phyloP scores from a whole-genome alignment of 768 basidiomycete genomes.

The Amanita thiersii region DNA sequence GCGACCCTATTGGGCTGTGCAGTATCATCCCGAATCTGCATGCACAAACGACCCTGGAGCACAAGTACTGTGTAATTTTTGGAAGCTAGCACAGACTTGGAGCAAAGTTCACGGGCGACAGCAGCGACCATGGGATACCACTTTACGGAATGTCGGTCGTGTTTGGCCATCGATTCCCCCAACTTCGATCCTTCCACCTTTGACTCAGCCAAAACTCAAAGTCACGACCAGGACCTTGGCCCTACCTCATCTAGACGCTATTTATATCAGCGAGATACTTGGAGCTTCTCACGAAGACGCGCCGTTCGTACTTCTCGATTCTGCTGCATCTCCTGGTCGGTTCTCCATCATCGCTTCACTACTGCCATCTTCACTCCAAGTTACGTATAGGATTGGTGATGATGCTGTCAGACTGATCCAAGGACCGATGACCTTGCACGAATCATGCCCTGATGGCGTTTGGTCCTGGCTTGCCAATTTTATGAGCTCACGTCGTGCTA shows the following conservation, averaged over 20 bases:
- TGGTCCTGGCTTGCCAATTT: conserved; percentile 74
- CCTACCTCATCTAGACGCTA: conserved; percentile 31
- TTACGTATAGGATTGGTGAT: conserved; percentile 52
- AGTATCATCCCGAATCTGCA: conserved; percentile 85
- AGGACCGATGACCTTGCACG: conserved; percentile 23
- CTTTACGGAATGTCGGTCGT: conserved; percentile 31
- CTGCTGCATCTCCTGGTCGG: conserved; percentile 66
- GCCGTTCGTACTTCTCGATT: conserved; percentile 71
- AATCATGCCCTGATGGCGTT: conserved; percentile 40
- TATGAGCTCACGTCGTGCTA: conserved; percentile 45
- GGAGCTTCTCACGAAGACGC: conserved; percentile 48
- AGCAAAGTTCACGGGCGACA: conserved; percentile 27
- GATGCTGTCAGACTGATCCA: conserved; percentile 33
- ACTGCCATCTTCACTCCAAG: conserved; percentile 41
- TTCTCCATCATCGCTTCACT: conserved; percentile 67
- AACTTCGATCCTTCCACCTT: conserved; percentile 17
- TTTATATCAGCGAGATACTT: conserved; percentile 52
- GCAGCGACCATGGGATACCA: conserved; percentile 32
- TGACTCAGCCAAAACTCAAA: conserved; percentile 13
- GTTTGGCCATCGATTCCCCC: conserved; percentile 48
- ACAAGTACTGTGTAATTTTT: conserved; percentile 69
- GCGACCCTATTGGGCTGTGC: conserved; percentile 80
- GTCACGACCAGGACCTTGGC: conserved; percentile 31
- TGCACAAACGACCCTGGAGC: conserved; percentile 61
- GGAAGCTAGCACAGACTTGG: conserved; percentile 60